These are phyloP conservation scores for Telfairia occidentalis DNA, from an alignment of 331 rosid species.

Conservation along the genomic window DNA sequence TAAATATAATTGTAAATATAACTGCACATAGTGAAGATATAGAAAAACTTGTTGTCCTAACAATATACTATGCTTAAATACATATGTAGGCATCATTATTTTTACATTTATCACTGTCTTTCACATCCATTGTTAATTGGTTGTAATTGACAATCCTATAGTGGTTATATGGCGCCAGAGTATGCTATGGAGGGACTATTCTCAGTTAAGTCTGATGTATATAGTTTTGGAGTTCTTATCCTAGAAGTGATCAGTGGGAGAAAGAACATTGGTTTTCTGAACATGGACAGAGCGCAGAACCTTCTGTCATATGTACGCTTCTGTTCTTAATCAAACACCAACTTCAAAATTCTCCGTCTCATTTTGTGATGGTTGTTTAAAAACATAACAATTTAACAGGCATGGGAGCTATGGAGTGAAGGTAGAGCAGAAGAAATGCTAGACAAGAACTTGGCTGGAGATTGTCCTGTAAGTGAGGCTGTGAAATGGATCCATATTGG, in stretches of 20 bases:
- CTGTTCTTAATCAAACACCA: not conserved
- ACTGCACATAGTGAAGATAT: too few relatives aligned
- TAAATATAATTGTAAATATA: not conserved
- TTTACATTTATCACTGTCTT: not conserved
- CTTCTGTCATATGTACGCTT: conserved; percentile 22
- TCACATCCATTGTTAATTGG: not conserved
- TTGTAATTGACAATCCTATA: conserved; percentile 6
- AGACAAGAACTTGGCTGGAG: conserved; percentile 22
- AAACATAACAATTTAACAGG: conserved; percentile 18
- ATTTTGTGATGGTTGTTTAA: not conserved
- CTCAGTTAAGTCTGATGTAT: conserved; percentile 4
- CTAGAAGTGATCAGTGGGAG: conserved; percentile 1
- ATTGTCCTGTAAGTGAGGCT: conserved; percentile 27
- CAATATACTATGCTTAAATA: not conserved
- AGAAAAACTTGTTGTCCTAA: too few relatives aligned
- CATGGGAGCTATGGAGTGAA: conserved; percentile 40
- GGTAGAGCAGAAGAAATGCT: conserved; percentile 26
- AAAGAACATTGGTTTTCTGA: conserved; percentile 21
- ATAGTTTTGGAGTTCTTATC: conserved; percentile 9
- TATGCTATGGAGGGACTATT: conserved; percentile 5
- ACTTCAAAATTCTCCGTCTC: not conserved
- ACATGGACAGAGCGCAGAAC: conserved; percentile 13
- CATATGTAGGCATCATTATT: not conserved
- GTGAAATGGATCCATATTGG: conserved; percentile 44
- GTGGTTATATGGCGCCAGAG: conserved; percentile 17